Conservation (phyloP, 164 flowering plant species). For the Warburgia ugandensis region DNA sequence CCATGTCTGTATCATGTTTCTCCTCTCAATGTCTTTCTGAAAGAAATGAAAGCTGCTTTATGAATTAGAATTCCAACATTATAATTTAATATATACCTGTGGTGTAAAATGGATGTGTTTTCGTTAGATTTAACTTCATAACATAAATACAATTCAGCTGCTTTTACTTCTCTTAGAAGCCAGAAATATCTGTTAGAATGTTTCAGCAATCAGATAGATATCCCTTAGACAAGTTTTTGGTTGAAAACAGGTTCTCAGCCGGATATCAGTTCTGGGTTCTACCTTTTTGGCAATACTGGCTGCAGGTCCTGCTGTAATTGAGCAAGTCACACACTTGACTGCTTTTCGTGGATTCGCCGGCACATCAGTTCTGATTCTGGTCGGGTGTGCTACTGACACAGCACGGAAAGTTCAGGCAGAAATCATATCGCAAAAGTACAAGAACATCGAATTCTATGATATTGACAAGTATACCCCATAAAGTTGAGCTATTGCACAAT, state of each 20-base stretch:
- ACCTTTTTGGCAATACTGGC: slow-evolving; percentile 86
- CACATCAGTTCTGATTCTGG: slow-evolving; percentile 96
- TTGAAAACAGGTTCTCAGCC: slow-evolving; percentile 69
- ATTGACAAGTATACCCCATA: slow-evolving; percentile 26
- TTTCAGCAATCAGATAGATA: neutral
- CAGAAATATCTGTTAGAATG: no score
- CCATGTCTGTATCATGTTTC: no score
- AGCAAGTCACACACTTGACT: slow-evolving; percentile 81
- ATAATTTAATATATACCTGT: no score
- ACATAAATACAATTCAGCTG: no score
- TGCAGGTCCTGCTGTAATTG: slow-evolving; percentile 90
- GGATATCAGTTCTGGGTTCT: slow-evolving; percentile 97
- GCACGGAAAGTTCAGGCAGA: slow-evolving; percentile 98
- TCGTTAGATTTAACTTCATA: no score
- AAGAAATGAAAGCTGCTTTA: no score
- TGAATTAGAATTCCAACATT: no score
- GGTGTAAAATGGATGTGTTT: no score
- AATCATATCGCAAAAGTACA: slow-evolving; percentile 95
- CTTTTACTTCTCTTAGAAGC: neutral
- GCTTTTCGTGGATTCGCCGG: slow-evolving; percentile 99
- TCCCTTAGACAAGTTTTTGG: slow-evolving; percentile 1
- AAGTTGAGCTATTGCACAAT: no score
- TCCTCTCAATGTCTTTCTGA: no score
- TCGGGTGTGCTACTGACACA: slow-evolving; percentile 98
- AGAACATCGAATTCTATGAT: slow-evolving; percentile 86